Base-by-base conservation (phyloP, 176 grass and related monocot species). In the Aegilops longissima region DNA sequence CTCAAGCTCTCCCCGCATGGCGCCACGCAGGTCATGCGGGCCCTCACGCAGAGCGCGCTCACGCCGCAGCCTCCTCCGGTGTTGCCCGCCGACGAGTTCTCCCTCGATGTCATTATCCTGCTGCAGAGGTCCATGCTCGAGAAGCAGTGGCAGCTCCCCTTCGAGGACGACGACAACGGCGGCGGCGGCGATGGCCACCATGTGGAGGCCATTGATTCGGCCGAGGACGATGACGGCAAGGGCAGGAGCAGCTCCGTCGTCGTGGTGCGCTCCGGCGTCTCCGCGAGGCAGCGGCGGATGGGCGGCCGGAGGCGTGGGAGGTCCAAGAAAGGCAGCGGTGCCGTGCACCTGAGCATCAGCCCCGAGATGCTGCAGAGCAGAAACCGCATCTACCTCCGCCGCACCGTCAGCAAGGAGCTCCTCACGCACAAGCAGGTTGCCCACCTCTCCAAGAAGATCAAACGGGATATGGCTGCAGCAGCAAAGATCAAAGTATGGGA, bases 111-210 rank as follows among this genome's bases (percentile, higher is more conserved):
- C 84, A 88, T 96, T 61, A 73, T 96, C 38, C 88, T 94, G 67
- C 86, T 99, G 44, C 90, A 96, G 87, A 89, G 95, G 51, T 99
- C 94, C 61, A 89, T 99, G 85, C 92, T 99, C 58, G 94, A 99
- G 90, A 99, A 99, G 82, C 97, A 99, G 91, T 94, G 92, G 92
- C 56, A 94, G 83, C 97, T 99, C 44, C 94, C 92, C n/a, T 99
- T 93, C 31, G 90, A 93, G 3, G 71, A 86, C 66, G 90, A 95
- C 73, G n/a, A 80, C 59, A 70, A n/a, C 69, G 56, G 56, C 14
- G 66, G 38, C 38, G 38, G 58, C 2, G 81, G 70, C 12, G 47
- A 51, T 51, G 47, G 12, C 47, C 47, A 51, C 13, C 47, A 51
- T 51, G 84, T 18, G 33, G 76, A 82, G 38, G 56, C 65, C 52